Evolutionary conservation across 2,329 filamentous ascomycete species (phyloP).

Genomic region (Leptodontidium sp.): DNA sequence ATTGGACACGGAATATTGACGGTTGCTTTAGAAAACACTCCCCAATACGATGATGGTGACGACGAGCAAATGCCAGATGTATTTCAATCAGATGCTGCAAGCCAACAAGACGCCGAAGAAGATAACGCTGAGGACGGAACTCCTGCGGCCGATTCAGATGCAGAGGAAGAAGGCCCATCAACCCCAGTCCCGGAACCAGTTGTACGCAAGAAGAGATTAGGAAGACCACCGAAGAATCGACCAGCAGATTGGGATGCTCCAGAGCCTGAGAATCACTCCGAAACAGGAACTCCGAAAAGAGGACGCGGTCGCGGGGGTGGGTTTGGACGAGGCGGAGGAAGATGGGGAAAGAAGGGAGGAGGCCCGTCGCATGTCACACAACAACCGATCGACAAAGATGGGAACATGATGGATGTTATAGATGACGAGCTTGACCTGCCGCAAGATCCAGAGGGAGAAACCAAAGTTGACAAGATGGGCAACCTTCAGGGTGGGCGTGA

Average conservation of each 20-base stretch:
- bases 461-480: conserved; percentile 91
- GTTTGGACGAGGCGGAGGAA: conserved; percentile 59
- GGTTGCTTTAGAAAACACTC: conserved; percentile 55
- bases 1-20: conserved; percentile 26
- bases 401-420: conserved; percentile 87
- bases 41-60: conserved; percentile 54
- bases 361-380: conserved; percentile 80
- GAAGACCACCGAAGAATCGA: conserved; percentile 84
- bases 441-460: conserved; percentile 86
- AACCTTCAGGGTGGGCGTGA: conserved; percentile 84
- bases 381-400: conserved; percentile 91
- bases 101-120: conserved; percentile 46
- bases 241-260: conserved; percentile 78
- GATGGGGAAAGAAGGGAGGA: conserved; percentile 71
- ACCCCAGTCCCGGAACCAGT: conserved; percentile 57
- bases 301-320: conserved; percentile 70
- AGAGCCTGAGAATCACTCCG: conserved; percentile 56
- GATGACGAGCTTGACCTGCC: conserved; percentile 92
- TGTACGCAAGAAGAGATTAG: conserved; percentile 78
- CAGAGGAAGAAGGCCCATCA: conserved; percentile 51
- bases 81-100: conserved; percentile 42
- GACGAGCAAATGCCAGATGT: conserved; percentile 56
- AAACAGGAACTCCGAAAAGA: conserved; percentile 58
- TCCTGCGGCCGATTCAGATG: conserved; percentile 58
- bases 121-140: conserved; percentile 58